These are phyloP conservation scores for Chenopodium berlandieri DNA, from an alignment of 148 eudicot species.

Conservation along the genomic window DNA sequence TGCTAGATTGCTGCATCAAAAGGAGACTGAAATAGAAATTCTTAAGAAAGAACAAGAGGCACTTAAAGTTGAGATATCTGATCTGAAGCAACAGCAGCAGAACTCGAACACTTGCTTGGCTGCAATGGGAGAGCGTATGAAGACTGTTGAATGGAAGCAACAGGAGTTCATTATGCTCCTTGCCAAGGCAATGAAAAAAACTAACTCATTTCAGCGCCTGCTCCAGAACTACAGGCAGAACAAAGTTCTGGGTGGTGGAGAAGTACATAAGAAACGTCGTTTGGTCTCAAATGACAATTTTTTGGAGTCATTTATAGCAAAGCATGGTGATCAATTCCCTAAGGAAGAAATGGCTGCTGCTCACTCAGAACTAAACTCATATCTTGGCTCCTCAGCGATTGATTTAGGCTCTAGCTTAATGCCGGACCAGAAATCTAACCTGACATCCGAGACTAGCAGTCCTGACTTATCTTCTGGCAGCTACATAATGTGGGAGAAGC, in stretches of 20 bases:
- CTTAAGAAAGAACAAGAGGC: conserved; percentile 47
- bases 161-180: conserved; percentile 41
- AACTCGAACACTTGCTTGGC: conserved; percentile 37
- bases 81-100: conserved; percentile 54
- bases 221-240: conserved; percentile 41
- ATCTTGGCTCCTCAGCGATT: conserved; percentile 20
- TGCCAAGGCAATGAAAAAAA: conserved; percentile 49
- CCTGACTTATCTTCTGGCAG: conserved; percentile 38
- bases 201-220: conserved; percentile 34
- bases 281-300: conserved; percentile 24
- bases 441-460: conserved; percentile 26
- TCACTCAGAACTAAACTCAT: conserved; percentile 35
- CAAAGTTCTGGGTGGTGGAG: conserved; percentile 28
- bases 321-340: background rate
- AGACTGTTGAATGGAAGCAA: conserved; percentile 43
- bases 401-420: conserved; percentile 22
- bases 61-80: conserved; percentile 42
- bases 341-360: conserved; percentile 31
- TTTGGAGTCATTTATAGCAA: conserved; percentile 1
- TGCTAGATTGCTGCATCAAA: conserved; percentile 7
- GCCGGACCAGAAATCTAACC: conserved; percentile 30
- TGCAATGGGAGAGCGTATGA: conserved; percentile 44
- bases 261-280: conserved; percentile 44
- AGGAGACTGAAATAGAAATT: conserved; percentile 42
- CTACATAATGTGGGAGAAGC: conserved; percentile 62